Conservation (phyloP, 1,284 basidiomycete genomes). For the Gomphus sp. region DNA sequence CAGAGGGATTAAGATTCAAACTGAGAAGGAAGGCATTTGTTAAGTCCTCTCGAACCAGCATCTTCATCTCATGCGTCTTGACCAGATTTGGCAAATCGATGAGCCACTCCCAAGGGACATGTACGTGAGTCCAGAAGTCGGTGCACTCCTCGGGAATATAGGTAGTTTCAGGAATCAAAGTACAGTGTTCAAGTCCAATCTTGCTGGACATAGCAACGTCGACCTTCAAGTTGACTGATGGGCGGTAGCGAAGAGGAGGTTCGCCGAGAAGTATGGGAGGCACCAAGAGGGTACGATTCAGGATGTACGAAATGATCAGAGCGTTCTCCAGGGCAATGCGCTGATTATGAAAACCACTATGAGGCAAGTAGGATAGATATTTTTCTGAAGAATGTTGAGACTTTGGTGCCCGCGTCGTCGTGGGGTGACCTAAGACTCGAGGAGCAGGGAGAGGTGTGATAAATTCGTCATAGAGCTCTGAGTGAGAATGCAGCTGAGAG, state of each 20-base stretch:
- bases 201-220: conserved; percentile 42
- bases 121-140: conserved; percentile 48
- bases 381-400: not conserved
- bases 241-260: conserved; percentile 48
- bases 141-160: conserved; percentile 38
- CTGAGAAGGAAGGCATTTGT: conserved; percentile 17
- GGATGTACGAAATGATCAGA: conserved; percentile 51
- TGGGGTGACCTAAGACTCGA: not conserved
- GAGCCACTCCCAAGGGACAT: conserved; percentile 61
- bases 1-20: conserved; percentile 29
- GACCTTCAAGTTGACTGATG: conserved; percentile 46
- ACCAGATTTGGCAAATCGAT: conserved; percentile 37
- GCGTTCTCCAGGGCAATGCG: conserved; percentile 78
- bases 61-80: conserved; percentile 6
- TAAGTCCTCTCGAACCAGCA: not conserved
- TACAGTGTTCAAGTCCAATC: conserved; percentile 43
- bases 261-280: not conserved
- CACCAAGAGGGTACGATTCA: conserved; percentile 50
- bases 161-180: conserved; percentile 19
- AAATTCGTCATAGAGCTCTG: not conserved
- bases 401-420: not conserved
- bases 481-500: not conserved
- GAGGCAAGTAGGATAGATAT: conserved; percentile 35
- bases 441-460: conserved; percentile 2
- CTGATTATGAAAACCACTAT: conserved; percentile 78